These are phyloP conservation scores for Apiospora marii DNA, from an alignment of 2,329 filamentous ascomycete species.

Conservation along the genomic window DNA sequence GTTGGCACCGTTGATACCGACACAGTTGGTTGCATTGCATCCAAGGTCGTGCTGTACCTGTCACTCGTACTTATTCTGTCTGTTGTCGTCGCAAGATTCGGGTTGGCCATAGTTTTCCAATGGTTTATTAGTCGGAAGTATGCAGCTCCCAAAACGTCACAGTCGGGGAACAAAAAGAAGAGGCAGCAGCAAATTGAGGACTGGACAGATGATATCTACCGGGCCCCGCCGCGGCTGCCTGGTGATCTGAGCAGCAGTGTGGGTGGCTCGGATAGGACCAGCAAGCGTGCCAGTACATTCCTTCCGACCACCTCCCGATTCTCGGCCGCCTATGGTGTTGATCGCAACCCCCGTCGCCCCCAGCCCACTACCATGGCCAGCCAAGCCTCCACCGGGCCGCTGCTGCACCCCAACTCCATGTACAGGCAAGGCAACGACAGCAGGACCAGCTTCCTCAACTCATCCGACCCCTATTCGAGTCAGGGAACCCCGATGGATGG, in stretches of 20 bases:
- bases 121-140: conserved; percentile 94
- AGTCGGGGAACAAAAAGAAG: conserved; percentile 81
- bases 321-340: conserved; percentile 85
- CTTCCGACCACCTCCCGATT: conserved; percentile 94
- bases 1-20: conserved; percentile 96
- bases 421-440: conserved; percentile 74
- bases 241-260: conserved; percentile 76
- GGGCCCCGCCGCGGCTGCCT: conserved; percentile 81
- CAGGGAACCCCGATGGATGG: conserved; percentile 69
- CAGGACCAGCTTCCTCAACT: conserved; percentile 69
- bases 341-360: conserved; percentile 60
- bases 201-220: conserved; percentile 97
- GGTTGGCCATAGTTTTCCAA: conserved; percentile 90
- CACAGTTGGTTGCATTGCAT: conserved; percentile 96
- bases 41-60: conserved; percentile 94
- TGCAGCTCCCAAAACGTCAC: conserved; percentile 84
- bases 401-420: conserved; percentile 74
- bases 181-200: conserved; percentile 95
- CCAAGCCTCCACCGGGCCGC: conserved; percentile 77
- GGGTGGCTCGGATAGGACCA: conserved; percentile 70
- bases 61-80: conserved; percentile 91
- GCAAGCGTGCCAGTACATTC: conserved; percentile 84
- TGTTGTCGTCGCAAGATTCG: conserved; percentile 85
- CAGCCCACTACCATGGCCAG: conserved; percentile 94
- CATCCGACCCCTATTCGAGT: conserved; percentile 58